Evolutionary conservation across 306 rosid genomes (phyloP).

Genomic region (Pachyrhizus erosus): DNA sequence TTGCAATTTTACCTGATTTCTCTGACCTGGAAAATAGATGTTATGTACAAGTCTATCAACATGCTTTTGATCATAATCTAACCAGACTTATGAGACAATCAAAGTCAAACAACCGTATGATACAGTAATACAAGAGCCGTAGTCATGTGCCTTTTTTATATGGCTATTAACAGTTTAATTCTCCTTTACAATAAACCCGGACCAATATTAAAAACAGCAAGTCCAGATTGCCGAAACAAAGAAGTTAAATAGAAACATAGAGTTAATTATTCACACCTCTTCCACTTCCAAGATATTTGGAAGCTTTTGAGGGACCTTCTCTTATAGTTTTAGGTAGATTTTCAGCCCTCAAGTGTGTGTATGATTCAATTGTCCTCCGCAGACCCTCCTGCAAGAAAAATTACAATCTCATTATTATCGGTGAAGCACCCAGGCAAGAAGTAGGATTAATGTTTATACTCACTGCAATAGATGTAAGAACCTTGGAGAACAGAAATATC

Average conservation of each 20-base stretch:
- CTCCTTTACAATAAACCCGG: slow-evolving; percentile 24
- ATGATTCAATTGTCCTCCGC: slow-evolving; percentile 82
- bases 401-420: slow-evolving; percentile 21
- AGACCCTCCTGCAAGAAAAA: slow-evolving; percentile 82
- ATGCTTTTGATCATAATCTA: neutral
- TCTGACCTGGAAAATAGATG: slow-evolving; percentile 12
- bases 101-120: slow-evolving; percentile 26
- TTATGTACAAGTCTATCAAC: neutral
- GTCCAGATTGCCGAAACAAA: slow-evolving; percentile 18
- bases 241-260: neutral
- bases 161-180: neutral
- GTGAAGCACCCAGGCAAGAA: slow-evolving; percentile 6
- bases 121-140: neutral
- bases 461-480: slow-evolving; percentile 20
- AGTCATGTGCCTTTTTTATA: neutral
- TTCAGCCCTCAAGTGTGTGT: slow-evolving; percentile 81
- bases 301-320: slow-evolving; percentile 90
- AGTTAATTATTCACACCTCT: slow-evolving; percentile 58
- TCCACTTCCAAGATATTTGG: slow-evolving; percentile 81
- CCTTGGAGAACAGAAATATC: slow-evolving; percentile 32
- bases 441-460: slow-evolving; percentile 28
- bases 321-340: slow-evolving; percentile 57
- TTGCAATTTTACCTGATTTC: neutral
- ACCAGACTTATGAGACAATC: slow-evolving; percentile 2
- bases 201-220: slow-evolving; percentile 2